These are phyloP conservation scores for Aspergillus neoniger DNA, from an alignment of 2,329 filamentous ascomycete species.

Conservation along the genomic window DNA sequence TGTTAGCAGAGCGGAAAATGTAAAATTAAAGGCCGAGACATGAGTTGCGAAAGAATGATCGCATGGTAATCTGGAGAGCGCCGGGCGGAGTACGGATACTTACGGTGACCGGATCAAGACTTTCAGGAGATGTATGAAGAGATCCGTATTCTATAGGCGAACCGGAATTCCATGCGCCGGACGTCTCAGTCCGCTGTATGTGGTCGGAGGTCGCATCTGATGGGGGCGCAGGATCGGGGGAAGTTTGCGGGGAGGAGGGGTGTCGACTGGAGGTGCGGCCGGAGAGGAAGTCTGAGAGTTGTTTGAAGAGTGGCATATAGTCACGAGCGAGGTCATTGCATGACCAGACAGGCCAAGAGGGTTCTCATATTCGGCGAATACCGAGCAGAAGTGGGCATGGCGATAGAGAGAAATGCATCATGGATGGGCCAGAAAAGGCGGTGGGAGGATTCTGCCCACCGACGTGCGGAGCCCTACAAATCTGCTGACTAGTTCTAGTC, in stretches of 20 bases:
- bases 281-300: conserved; percentile 19
- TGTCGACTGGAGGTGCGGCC: conserved; percentile 11
- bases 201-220: conserved; percentile 28
- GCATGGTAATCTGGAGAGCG: neutral
- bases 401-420: conserved; percentile 11
- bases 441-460: conserved; percentile 20
- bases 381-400: neutral
- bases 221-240: conserved; percentile 14
- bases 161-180: conserved; percentile 25
- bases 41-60: neutral
- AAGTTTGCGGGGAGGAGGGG: neutral
- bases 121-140: neutral
- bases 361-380: conserved; percentile 4
- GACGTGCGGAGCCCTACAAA: neutral
- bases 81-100: neutral
- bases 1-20: conserved; percentile 1
- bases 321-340: conserved; percentile 18
- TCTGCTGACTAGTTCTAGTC: neutral
- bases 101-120: neutral
- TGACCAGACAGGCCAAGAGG: conserved; percentile 8
- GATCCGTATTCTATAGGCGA: conserved; percentile 12
- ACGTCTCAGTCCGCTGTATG: conserved; percentile 24
- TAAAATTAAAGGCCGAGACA: neutral
- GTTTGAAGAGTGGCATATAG: conserved; percentile 26
- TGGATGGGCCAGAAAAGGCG: conserved; percentile 23